Evolutionary conservation across 768 basidiomycete genomes (phyloP).

Genomic region (Holtermannia corniformis): DNA sequence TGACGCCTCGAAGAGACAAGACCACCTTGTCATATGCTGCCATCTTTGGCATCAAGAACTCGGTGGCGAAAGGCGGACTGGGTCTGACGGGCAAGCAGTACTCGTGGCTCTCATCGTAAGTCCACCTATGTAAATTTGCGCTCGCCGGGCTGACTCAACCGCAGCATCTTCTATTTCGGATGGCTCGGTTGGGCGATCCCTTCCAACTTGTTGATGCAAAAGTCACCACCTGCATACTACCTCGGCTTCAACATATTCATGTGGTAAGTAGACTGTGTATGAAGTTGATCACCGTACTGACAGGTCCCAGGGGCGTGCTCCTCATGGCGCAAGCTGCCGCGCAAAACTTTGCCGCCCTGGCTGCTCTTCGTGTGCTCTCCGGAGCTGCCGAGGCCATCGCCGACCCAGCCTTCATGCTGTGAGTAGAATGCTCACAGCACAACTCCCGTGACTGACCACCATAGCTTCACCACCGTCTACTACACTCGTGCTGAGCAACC

Average conservation of each 20-base stretch:
- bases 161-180: conserved; percentile 44
- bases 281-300: not conserved
- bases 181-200: conserved; percentile 46
- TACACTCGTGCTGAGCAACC: conserved; percentile 46
- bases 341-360: conserved; percentile 42
- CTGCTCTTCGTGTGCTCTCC: conserved; percentile 43
- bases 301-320: not conserved
- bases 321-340: conserved; percentile 41
- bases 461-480: conserved; percentile 40
- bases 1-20: conserved; percentile 25
- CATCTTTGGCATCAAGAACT: conserved; percentile 38
- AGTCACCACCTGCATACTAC: conserved; percentile 43
- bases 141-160: not conserved
- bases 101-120: conserved; percentile 31
- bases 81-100: conserved; percentile 40
- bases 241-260: conserved; percentile 43
- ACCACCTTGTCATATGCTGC: conserved; percentile 38
- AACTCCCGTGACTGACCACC: not conserved
- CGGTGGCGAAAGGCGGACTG: conserved; percentile 20
- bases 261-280: conserved; percentile 41
- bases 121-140: not conserved
- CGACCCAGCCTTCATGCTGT: conserved; percentile 34
- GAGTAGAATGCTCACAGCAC: too few relatives aligned
- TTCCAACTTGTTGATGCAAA: conserved; percentile 45
- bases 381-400: conserved; percentile 45